These are phyloP conservation scores for Theobroma cacao DNA, from an alignment of 345 rosid genomes.

Conservation along the genomic window DNA sequence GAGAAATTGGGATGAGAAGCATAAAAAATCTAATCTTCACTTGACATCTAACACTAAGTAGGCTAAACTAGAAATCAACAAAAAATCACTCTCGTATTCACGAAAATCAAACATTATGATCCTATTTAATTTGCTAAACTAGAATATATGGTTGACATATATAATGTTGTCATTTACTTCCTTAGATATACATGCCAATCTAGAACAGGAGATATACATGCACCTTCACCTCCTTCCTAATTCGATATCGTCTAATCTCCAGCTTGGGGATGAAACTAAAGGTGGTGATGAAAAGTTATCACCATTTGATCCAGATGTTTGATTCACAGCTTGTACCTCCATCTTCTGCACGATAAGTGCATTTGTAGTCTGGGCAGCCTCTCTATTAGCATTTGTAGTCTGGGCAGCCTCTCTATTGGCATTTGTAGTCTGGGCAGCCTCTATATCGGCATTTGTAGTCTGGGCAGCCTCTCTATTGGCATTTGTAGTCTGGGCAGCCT, in stretches of 20 bases:
- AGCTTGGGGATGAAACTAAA: neutral
- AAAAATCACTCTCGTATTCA: no score
- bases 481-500: no score
- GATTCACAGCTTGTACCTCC: constrained; percentile 2
- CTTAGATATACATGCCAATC: neutral
- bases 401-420: neutral
- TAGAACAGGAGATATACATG: neutral
- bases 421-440: constrained; percentile 14
- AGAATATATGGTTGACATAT: neutral
- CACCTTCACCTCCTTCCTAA: constrained; percentile 26
- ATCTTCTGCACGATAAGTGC: constrained; percentile 12
- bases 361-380: constrained; percentile 19
- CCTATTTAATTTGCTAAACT: neutral
- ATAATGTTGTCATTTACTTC: neutral
- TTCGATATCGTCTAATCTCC: constrained; percentile 27
- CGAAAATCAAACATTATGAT: neutral
- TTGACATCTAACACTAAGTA: no score
- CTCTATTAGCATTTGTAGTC: no score
- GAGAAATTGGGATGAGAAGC: no score
- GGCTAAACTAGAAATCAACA: neutral
- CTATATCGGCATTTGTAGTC: constrained; percentile 9
- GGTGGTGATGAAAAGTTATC: neutral
- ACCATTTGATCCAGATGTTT: neutral
- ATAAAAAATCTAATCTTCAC: neutral
- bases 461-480: constrained; percentile 8